Base-by-base conservation (phyloP, 306 rosid genomes). In the Hylodesmum podocarpum region DNA sequence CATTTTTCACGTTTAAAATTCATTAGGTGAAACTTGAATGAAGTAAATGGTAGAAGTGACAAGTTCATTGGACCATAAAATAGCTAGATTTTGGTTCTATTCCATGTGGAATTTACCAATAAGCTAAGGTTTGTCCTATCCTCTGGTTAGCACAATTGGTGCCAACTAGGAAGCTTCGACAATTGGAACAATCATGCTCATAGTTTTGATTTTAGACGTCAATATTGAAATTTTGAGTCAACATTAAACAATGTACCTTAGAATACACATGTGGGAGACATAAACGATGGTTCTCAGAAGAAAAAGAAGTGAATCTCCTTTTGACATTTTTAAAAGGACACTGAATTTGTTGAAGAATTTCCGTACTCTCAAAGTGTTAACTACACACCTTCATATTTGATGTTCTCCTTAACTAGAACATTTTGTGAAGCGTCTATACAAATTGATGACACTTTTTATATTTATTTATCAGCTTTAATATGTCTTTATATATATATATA, bases 41-140 rank as follows among this genome's bases (percentile, higher is more conserved):
- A 75, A 73, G 1, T 18, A 18, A 19, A 10, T 0, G 12, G 64
- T 33, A 50, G 43, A 28, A 72, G 53, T 64, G 69, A 73, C 79
- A 72, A 65, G 19, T 40, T 24, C 68, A 39, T 64, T 64, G 58
- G 74, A 80, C 51, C 78, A 21, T 49, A 28, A n/a, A 79, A 63
- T 21, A 37, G n/a, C n/a, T 25, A 36, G 59, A 59, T 79, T 57
- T 72, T 36, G 21, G 67, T 55, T 54, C 58, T 16, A 57, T 19
- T 54, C 58, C 24, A 57, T 19, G 44, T 33, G 59, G 15, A 29
- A 73, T 74, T 74, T 59, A 59, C 12, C 70, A 28, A 55, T 4
- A 21, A 55, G 50, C 12, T 0, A 24, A 22, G 36, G 10, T 72
- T 72, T 44, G 37, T 36, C 39, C 9, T 34, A 16, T 0, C 40